Conservation (phyloP, 2,329 filamentous ascomycete genomes). For the Xylaria sp. region DNA sequence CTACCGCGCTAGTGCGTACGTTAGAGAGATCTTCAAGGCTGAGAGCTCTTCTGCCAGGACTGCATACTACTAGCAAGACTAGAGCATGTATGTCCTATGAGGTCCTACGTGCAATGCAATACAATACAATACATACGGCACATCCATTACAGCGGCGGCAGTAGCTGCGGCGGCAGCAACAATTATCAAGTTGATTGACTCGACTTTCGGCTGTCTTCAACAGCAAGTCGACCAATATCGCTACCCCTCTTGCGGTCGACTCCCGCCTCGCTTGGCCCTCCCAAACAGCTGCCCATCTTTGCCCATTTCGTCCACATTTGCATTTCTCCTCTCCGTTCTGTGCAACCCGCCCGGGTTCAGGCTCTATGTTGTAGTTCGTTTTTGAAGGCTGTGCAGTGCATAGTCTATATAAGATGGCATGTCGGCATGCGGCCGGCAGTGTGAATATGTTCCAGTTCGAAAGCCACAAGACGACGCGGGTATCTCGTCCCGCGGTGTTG, state of each 20-base stretch:
- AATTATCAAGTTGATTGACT: slow-evolving; percentile 22
- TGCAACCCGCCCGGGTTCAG: slow-evolving; percentile 21
- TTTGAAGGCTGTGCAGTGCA: slow-evolving; percentile 18
- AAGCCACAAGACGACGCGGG: not conserved
- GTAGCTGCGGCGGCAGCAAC: too few relatives aligned
- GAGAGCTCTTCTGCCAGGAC: slow-evolving; percentile 5
- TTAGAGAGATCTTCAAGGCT: slow-evolving; percentile 15
- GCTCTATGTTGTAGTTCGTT: slow-evolving; percentile 22
- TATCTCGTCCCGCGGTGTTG: slow-evolving; percentile 14
- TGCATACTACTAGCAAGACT: too few relatives aligned
- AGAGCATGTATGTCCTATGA: too few relatives aligned
- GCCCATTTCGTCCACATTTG: slow-evolving; percentile 23
- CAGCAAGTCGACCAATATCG: slow-evolving; percentile 25
- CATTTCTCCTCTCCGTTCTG: slow-evolving; percentile 23
- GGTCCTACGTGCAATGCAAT: too few relatives aligned
- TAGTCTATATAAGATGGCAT: slow-evolving; percentile 1
- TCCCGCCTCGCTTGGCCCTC: slow-evolving; percentile 20
- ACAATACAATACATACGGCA: too few relatives aligned
- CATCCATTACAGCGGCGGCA: too few relatives aligned
- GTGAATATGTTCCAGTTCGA: not conserved
- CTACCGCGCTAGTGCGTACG: not conserved
- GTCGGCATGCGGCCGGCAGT: not conserved
- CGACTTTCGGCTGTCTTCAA: slow-evolving; percentile 25
- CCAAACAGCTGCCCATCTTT: slow-evolving; percentile 5
- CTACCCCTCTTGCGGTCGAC: slow-evolving; percentile 22